Conservation (phyloP, 345 rosid species). For the Brassica cretica region DNA sequence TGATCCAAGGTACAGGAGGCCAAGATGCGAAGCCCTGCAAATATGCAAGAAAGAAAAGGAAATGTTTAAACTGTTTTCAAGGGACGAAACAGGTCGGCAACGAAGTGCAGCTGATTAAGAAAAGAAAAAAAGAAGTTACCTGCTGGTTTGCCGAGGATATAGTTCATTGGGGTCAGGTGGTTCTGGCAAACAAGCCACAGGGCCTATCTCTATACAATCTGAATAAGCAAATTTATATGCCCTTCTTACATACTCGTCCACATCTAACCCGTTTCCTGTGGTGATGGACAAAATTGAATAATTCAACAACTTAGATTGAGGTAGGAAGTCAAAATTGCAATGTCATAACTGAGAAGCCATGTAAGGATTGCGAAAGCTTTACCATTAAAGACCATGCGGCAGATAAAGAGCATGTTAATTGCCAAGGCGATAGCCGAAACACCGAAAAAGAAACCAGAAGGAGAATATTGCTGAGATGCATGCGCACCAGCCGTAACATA, state of each 20-base stretch:
- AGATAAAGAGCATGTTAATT: constrained; percentile 96
- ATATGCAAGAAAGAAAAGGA: constrained; percentile 5
- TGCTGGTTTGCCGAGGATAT: constrained; percentile 94
- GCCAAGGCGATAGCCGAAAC: constrained; percentile 98
- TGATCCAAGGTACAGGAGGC: constrained; percentile 83
- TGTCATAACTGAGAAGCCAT: constrained; percentile 10
- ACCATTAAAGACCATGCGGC: constrained; percentile 99
- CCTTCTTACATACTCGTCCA: constrained; percentile 95
- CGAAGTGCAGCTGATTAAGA: constrained; percentile 14
- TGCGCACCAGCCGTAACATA: constrained; percentile 86
- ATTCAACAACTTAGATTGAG: constrained; percentile 7
- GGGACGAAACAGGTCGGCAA: not conserved
- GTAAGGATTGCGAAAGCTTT: constrained; percentile 39
- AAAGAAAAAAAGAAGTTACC: constrained; percentile 42
- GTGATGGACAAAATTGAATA: constrained; percentile 16
- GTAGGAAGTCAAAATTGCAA: constrained; percentile 19
- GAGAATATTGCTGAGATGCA: constrained; percentile 92
- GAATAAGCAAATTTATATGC: constrained; percentile 98
- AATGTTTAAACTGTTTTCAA: constrained; percentile 12
- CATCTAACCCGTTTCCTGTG: constrained; percentile 95
- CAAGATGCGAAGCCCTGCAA: constrained; percentile 94
- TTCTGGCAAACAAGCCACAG: constrained; percentile 83
- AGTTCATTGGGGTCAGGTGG: constrained; percentile 96
- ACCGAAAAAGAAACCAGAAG: constrained; percentile 98
- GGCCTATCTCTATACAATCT: constrained; percentile 95